Percentiles rank a stretch among this genome's conserved stretches.
phyloP scores from a whole-genome alignment of 139 green algal genomes.

The Micromonas commoda region DNA sequence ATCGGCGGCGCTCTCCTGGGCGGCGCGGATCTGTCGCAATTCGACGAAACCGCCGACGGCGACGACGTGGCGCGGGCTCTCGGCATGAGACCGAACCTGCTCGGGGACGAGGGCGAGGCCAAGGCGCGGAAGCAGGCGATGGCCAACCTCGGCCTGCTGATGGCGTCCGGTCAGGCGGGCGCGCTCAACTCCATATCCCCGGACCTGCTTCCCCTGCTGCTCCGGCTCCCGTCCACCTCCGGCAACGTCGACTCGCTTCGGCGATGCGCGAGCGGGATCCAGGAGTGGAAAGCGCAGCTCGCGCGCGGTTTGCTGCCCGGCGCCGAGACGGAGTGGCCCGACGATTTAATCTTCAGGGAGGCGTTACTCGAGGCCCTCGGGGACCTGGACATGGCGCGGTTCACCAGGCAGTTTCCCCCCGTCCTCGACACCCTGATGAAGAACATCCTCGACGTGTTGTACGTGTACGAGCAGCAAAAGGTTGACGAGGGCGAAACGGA shows the following conservation, averaged over 20 bases:
- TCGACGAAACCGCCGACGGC: too few species aligned
- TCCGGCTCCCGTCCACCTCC: not conserved
- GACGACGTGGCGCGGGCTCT: not conserved
- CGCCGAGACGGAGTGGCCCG: not conserved
- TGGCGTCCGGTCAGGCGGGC: not conserved
- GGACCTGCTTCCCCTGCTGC: conserved; percentile 4
- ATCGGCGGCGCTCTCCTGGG: not conserved
- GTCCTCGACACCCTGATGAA: conserved; percentile 28
- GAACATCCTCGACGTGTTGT: conserved; percentile 26
- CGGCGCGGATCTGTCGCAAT: too few species aligned
- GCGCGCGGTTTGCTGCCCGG: not conserved
- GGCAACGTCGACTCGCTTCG: conserved; percentile 10
- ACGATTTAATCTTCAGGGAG: conserved; percentile 13
- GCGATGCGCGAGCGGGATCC: not conserved
- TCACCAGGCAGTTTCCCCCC: conserved; percentile 21
- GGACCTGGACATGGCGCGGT: conserved; percentile 30
- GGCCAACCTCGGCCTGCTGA: not conserved
- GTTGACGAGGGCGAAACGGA: conserved; percentile 4
- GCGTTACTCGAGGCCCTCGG: conserved; percentile 15
- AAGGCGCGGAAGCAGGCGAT: not conserved
- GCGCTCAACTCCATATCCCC: not conserved
- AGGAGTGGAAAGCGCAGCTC: not conserved
- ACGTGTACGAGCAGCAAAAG: conserved; percentile 12
- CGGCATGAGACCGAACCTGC: not conserved
- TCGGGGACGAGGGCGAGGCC: not conserved